phyloP scores from a whole-genome alignment of 176 grass and related monocot species.

The Saccharum officinarum region DNA sequence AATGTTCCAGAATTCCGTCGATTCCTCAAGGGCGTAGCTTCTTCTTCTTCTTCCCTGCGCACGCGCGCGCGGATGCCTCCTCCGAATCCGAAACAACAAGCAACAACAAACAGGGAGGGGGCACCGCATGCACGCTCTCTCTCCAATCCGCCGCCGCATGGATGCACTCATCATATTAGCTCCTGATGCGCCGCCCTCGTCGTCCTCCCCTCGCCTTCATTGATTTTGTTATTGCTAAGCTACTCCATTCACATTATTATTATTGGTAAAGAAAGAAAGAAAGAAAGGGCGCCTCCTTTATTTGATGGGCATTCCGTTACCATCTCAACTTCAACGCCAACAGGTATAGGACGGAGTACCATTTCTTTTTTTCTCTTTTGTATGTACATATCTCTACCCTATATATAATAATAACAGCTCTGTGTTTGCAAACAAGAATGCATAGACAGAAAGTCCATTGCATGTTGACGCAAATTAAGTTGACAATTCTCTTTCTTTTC shows the following conservation, averaged over 20 bases:
- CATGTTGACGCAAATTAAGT: not conserved
- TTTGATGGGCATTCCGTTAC: constrained; percentile 43
- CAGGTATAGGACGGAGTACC: not conserved
- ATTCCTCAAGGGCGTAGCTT: not conserved
- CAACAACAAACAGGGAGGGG: no score
- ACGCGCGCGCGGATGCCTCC: not conserved
- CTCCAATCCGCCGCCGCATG: no score
- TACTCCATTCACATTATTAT: not conserved
- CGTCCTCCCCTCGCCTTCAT: not conserved
- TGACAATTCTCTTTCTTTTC: not conserved
- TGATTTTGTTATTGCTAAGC: not conserved
- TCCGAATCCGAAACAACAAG: not conserved
- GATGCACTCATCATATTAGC: not conserved
- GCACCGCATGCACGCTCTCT: not conserved
- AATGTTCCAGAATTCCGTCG: not conserved
- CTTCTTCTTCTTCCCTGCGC: no score
- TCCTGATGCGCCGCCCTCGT: not conserved
- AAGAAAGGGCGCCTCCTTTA: not conserved
- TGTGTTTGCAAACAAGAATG: not conserved
- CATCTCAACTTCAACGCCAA: constrained; percentile 36
- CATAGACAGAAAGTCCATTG: not conserved
- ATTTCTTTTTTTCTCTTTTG: not conserved
- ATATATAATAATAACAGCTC: not conserved
- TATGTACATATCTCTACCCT: not conserved
- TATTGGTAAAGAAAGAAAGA: not conserved